Evolutionary conservation across 192 early-diverging fungal genomes (phyloP).

Genomic region (Backusella australiensis): DNA sequence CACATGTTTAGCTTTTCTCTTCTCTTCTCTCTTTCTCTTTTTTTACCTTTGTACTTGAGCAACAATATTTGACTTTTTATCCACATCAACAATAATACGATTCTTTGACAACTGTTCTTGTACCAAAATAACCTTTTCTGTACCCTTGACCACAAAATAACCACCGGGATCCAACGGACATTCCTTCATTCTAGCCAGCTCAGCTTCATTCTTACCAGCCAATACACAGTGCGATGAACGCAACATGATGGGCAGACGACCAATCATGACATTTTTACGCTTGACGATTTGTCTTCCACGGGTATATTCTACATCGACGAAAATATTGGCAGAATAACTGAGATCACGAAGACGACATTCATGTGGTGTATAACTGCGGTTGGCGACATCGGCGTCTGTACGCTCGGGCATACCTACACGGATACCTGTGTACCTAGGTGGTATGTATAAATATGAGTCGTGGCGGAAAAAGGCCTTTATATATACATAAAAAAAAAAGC

Average conservation of each 20-base stretch:
- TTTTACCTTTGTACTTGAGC: conserved; percentile 78
- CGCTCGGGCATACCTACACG: conserved; percentile 80
- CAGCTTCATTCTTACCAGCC: conserved; percentile 70
- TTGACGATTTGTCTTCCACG: conserved; percentile 79
- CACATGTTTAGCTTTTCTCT: not conserved
- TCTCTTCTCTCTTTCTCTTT: not conserved
- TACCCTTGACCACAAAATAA: conserved; percentile 95
- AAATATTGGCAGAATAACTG: conserved; percentile 90
- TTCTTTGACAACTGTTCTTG: conserved; percentile 99
- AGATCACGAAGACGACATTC: conserved; percentile 96
- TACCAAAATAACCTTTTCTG: conserved; percentile 96
- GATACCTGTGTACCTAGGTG: conserved; percentile 79
- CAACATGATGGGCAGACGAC: conserved; percentile 96
- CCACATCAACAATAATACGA: conserved; percentile 92
- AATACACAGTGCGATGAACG: conserved; percentile 83
- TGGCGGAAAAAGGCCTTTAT: too few species aligned
- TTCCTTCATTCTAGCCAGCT: conserved; percentile 86
- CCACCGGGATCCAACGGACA: conserved; percentile 97
- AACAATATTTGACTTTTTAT: conserved; percentile 75
- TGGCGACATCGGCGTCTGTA: conserved; percentile 69
- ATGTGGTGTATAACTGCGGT: conserved; percentile 83
- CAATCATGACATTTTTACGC: conserved; percentile 80
- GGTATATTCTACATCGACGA: conserved; percentile 92
- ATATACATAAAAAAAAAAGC: not conserved
- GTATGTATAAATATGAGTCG: too few species aligned